Base-by-base conservation (phyloP, 495 filamentous ascomycete genomes). In the Penicillium desertorum region DNA sequence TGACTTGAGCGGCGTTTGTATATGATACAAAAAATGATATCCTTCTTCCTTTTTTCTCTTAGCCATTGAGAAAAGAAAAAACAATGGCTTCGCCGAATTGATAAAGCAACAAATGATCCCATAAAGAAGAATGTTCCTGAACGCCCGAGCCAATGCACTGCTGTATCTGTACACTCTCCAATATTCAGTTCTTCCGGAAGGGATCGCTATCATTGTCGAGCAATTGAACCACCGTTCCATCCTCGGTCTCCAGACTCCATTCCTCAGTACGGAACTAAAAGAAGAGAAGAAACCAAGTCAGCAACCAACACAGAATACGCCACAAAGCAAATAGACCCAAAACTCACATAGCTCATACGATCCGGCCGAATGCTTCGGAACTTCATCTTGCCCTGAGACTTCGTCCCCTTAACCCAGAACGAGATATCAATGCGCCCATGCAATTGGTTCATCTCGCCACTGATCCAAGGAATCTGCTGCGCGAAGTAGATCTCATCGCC, bases 401-500 rank as follows among this genome's bases (percentile, higher is more conserved):
- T 88, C 2, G 85, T 92, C 42, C 94, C 94, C 74, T 91, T 92
- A 11, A 98, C 94, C 76, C 81, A 80, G 71, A 94, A 98, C 3
- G 71, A 73, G 54, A 98, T 92, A 79, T 97, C 77, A 67, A 98
- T 96, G 65, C 85, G 79, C 3, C 94, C 94, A 74, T 92, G 89
- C 70, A 98, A 73, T 77, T 96, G 93, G 75, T 97, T 95, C 79
- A 98, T 87, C 75, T 89, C 84, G 36, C 94, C 94, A 66, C 81
- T 82, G 58, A 98, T 96, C 92, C 92, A 96, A 12, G 94, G 93
- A 62, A 96, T 88, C 75, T 88, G 84, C 68, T 84, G 79, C 29
- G 84, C 81, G 74, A 96, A 98, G 68, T 96, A 95, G 50, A 98
- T 91, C 75, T 97, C 88, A 67, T 96, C 90, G 23, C 94, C 94